Percentiles rank a stretch among this genome's conserved stretches.
These are phyloP conservation scores for Limonium bicolor DNA, from an alignment of 148 eudicot genomes.

Conservation along the genomic window DNA sequence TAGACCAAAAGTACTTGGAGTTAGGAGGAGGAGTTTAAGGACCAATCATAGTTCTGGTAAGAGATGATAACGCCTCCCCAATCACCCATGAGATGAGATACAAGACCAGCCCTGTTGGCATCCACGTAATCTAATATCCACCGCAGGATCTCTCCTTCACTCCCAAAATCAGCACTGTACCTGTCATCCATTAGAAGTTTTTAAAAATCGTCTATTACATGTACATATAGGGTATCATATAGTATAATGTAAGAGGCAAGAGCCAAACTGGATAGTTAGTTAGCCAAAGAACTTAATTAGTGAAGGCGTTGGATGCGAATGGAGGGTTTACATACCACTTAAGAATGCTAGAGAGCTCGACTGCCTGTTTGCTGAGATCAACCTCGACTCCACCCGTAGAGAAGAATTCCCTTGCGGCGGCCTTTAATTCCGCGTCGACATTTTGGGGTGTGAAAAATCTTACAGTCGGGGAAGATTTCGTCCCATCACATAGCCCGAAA, in stretches of 20 bases:
- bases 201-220: background rate
- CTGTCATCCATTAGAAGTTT: conserved; percentile 18
- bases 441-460: conserved; percentile 56
- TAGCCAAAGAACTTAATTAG: background rate
- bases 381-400: conserved; percentile 46
- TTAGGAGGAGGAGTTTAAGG: conserved; percentile 34
- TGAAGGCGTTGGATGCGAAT: background rate
- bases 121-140: conserved; percentile 68
- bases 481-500: conserved; percentile 78
- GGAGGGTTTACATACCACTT: conserved; percentile 41
- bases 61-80: conserved; percentile 38
- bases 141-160: conserved; percentile 42
- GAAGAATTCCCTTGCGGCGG: conserved; percentile 65
- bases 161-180: conserved; percentile 74
- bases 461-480: conserved; percentile 61
- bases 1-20: too few relatives aligned
- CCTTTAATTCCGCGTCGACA: conserved; percentile 56
- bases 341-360: conserved; percentile 42
- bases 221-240: too few relatives aligned
- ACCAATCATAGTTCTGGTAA: conserved; percentile 73
- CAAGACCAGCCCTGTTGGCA: conserved; percentile 61
- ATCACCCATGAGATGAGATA: conserved; percentile 71
- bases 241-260: too few relatives aligned
- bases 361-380: conserved; percentile 63
- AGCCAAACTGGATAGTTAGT: too few relatives aligned